phyloP scores from a whole-genome alignment of 2,329 filamentous ascomycete species.

The Mariannaea sp. region DNA sequence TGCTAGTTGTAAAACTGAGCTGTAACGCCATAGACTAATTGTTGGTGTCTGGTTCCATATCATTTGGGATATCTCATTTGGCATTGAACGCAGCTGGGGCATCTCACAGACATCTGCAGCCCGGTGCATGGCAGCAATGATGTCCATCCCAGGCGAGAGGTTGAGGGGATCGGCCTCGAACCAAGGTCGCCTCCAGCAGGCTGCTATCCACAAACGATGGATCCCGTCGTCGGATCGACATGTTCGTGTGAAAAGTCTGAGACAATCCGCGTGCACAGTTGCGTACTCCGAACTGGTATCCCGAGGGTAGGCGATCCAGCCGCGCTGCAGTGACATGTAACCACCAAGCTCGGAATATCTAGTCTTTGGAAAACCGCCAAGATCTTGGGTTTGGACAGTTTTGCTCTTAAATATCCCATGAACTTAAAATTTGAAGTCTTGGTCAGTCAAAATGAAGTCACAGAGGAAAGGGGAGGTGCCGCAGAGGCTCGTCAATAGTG shows the following conservation, averaged over 20 bases:
- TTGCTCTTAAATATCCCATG: neutral
- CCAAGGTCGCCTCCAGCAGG: constrained; percentile 6
- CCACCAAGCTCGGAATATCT: constrained; percentile 6
- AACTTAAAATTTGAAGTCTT: neutral
- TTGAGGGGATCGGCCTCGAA: constrained; percentile 5
- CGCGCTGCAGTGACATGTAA: constrained; percentile 3
- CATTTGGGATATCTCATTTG: constrained; percentile 2
- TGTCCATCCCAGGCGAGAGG: neutral
- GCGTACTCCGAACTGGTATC: constrained; percentile 1
- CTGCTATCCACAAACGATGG: constrained; percentile 3
- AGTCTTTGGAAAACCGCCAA: constrained; percentile 5
- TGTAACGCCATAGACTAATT: constrained; percentile 9
- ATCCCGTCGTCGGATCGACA: neutral
- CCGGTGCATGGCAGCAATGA: neutral
- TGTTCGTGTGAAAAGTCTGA: neutral
- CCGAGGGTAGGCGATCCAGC: constrained; percentile 7
- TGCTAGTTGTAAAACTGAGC: constrained; percentile 3
- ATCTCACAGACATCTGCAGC: constrained; percentile 3
- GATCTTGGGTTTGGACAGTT: neutral
- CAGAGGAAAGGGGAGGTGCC: too few relatives aligned
- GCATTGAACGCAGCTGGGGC: neutral
- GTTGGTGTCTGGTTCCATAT: neutral
- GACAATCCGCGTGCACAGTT: constrained; percentile 4
- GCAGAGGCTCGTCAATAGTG: too few relatives aligned
- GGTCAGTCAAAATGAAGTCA: neutral